These are phyloP conservation scores for Calonectria ilicicola DNA, from an alignment of 2,329 filamentous ascomycete genomes.

Conservation along the genomic window DNA sequence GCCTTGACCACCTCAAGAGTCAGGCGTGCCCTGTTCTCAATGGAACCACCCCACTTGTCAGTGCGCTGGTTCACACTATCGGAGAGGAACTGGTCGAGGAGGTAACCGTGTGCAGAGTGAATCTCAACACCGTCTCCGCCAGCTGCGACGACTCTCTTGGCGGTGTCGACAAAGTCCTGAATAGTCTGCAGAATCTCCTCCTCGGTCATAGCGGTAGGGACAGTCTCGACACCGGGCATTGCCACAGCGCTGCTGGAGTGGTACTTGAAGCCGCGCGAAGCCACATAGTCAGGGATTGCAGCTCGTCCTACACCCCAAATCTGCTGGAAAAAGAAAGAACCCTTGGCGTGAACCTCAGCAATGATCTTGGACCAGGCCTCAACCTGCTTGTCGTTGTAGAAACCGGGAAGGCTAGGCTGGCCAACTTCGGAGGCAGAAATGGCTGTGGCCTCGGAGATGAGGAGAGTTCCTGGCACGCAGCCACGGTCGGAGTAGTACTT, in stretches of 20 bases:
- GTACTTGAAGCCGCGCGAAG: conserved; percentile 41
- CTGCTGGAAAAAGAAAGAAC: conserved; percentile 45
- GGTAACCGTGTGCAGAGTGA: conserved; percentile 64
- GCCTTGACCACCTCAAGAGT: conserved; percentile 58
- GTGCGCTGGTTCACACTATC: conserved; percentile 53
- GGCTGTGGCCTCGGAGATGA: conserved; percentile 47
- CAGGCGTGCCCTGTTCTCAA: conserved; percentile 61
- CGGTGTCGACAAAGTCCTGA: conserved; percentile 61
- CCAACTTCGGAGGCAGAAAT: conserved; percentile 40
- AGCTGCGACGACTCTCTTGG: conserved; percentile 62
- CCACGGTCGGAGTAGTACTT: conserved; percentile 47
- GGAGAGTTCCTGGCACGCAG: conserved; percentile 58
- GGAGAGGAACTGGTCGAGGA: conserved; percentile 68
- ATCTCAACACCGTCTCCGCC: conserved; percentile 75
- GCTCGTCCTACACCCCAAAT: conserved; percentile 41
- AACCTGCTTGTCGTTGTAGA: conserved; percentile 52
- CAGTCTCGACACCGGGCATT: background rate
- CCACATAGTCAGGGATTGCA: conserved; percentile 33
- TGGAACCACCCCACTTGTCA: conserved; percentile 62
- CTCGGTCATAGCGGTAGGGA: conserved; percentile 71
- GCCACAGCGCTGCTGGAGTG: conserved; percentile 40
- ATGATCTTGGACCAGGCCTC: conserved; percentile 45
- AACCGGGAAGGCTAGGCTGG: conserved; percentile 51
- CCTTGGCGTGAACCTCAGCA: conserved; percentile 43
- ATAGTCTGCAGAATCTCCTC: conserved; percentile 72